Evolutionary conservation across 1,284 basidiomycete species (phyloP).

Genomic region (Moesziomyces antarcticus): DNA sequence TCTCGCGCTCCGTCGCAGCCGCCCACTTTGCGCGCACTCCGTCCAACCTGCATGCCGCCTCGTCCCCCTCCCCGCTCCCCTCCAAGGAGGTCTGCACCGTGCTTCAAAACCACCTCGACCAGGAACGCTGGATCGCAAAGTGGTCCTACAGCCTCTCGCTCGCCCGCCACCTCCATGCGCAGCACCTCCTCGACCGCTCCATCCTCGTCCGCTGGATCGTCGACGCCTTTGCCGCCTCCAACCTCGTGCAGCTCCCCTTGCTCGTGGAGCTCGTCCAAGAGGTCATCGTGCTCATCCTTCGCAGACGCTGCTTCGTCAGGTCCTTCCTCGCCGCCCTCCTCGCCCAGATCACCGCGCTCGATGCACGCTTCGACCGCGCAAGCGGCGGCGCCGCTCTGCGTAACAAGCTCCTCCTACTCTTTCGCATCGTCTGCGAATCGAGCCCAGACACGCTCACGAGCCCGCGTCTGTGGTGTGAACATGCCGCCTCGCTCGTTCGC

Average conservation of each 20-base stretch:
- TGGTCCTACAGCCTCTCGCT: conserved; percentile 77
- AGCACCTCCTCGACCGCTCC: conserved; percentile 83
- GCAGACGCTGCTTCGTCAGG: conserved; percentile 29
- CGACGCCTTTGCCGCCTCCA: conserved; percentile 74
- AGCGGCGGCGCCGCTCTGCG: conserved; percentile 22
- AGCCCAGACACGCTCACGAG: conserved; percentile 78
- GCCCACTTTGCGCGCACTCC: conserved; percentile 27
- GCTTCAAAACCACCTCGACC: conserved; percentile 72
- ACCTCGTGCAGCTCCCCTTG: conserved; percentile 46
- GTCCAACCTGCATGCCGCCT: conserved; percentile 14
- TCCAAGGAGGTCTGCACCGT: conserved; percentile 27
- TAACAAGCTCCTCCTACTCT: conserved; percentile 30
- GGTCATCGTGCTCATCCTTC: conserved; percentile 30
- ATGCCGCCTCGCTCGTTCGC: conserved; percentile 18
- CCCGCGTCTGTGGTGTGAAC: conserved; percentile 69
- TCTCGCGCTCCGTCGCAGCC: conserved; percentile 25
- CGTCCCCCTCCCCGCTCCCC: conserved; percentile 13
- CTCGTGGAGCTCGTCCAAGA: conserved; percentile 45
- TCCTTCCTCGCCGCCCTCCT: conserved; percentile 35
- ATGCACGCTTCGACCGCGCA: conserved; percentile 20
- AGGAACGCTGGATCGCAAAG: conserved; percentile 81
- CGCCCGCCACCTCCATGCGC: conserved; percentile 80
- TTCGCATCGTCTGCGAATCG: conserved; percentile 34
- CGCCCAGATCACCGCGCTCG: conserved; percentile 22
- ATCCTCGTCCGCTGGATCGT: conserved; percentile 86